Evolutionary conservation across 805 yeast species (phyloP), one percentile per base, ranked within the genome.

Genomic region (Ogataea trehalophila): DNA sequence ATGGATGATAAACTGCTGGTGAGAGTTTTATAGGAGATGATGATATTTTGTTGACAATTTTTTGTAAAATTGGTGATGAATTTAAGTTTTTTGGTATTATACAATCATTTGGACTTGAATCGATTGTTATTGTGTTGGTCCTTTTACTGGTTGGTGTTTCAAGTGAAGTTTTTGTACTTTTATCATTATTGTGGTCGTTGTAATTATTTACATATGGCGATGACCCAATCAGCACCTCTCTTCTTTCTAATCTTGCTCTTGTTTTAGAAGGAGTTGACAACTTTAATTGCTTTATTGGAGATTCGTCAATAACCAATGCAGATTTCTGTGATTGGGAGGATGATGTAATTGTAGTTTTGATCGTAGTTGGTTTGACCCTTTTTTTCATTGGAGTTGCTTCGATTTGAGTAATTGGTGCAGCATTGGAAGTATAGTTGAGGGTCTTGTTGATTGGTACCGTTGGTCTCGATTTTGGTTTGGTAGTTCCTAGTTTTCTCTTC

Each of bases 381-480:
- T 46, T 47, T 43, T 61, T 63, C 41, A 58, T 50, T 1, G 69
- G 68, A 0, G 70, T 64, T 0, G 65, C 64, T 26, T 56, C 50
- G 4, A 66, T 59, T 48, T 65, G 66, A 5, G 68, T 50, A 11
- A 42, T 22, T 14, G 45, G 23, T 23, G n/a, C 20, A 5, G 18
- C 17, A 6, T 16, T 44, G 31, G 20, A 33, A 20, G 40, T 14
- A 9, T 41, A 36, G 4, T 31, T 15, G 18, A 11, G n/a, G 9
- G 14, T 22, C 29, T 33, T 11, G 20, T 20, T 16, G 9, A 6
- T 37, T 14, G 37, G 14, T 22, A 29, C 14, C 15, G 20, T 13
- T 33, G 33, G 13, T 5, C 9, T 37, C 4, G 45, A 20, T 22
- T 14, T 16, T 20, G 34, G 22, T 8, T 33, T 41, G 16, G 55